Evolutionary conservation across 1,284 basidiomycete genomes (phyloP).

Genomic region (Thecaphora thlaspeos): DNA sequence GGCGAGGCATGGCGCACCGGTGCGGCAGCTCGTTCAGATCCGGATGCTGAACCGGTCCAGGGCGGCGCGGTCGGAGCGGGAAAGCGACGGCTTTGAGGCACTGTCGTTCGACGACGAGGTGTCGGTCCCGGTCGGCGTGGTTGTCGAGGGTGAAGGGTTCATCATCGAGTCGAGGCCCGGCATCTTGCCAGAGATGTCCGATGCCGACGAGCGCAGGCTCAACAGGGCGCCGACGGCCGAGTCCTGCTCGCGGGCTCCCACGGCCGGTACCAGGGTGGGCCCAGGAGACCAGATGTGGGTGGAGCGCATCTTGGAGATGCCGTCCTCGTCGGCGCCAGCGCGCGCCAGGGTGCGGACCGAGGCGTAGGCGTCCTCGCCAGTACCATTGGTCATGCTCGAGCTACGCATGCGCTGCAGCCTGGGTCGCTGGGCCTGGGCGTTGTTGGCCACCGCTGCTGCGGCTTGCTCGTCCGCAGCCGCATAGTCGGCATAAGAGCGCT

Average conservation of each 20-base stretch:
- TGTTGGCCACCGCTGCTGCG: background rate
- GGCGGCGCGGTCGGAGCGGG: conserved; percentile 23
- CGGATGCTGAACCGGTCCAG: conserved; percentile 30
- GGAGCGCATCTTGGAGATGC: conserved; percentile 22
- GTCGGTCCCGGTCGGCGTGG: conserved; percentile 12
- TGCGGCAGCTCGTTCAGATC: no score
- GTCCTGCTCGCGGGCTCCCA: conserved; percentile 19
- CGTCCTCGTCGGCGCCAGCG: conserved; percentile 26
- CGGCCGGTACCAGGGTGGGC: no score
- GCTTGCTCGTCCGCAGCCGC: conserved; percentile 1
- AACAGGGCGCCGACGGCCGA: conserved; percentile 34
- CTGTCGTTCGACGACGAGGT: conserved; percentile 1
- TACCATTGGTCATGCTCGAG: conserved; percentile 20
- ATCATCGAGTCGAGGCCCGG: background rate
- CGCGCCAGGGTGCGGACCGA: conserved; percentile 18
- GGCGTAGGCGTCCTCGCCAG: conserved; percentile 11
- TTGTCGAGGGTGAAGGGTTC: conserved; percentile 7
- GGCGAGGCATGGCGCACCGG: no score
- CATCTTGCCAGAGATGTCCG: conserved; percentile 12
- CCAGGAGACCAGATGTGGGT: conserved; percentile 7
- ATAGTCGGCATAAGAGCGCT: conserved; percentile 27
- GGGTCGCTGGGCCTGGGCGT: conserved; percentile 9
- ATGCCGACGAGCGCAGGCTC: conserved; percentile 23
- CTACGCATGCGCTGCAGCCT: conserved; percentile 27
- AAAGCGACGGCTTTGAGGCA: conserved; percentile 12